phyloP scores from a whole-genome alignment of 306 rosid species.

The Amphicarpaea edgeworthii region DNA sequence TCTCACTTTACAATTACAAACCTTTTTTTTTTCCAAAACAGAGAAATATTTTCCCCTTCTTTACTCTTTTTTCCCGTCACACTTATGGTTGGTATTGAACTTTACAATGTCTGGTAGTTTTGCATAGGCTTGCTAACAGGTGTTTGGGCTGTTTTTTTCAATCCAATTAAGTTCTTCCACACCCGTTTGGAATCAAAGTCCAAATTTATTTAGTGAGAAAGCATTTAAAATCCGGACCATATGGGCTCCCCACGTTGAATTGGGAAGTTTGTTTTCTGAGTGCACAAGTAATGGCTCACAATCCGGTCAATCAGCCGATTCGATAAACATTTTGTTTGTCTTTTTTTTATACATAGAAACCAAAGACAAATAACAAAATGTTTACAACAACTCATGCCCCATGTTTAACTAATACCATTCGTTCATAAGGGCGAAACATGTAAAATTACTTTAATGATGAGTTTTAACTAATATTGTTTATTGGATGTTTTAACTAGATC shows the following conservation, averaged over 20 bases:
- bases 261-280: neutral
- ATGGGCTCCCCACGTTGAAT: neutral
- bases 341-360: no score
- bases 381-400: no score
- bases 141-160: neutral
- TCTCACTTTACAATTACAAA: neutral
- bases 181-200: neutral
- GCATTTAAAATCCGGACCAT: neutral
- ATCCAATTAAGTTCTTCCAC: neutral
- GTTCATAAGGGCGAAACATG: no score
- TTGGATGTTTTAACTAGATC: no score
- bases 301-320: neutral
- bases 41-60: neutral
- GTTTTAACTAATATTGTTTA: no score
- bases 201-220: neutral
- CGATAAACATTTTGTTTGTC: no score
- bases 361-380: no score
- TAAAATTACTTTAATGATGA: no score
- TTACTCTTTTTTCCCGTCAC: neutral
- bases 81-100: constrained; percentile 5
- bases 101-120: neutral
- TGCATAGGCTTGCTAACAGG: neutral
- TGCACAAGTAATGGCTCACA: neutral
- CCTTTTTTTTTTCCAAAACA: neutral
- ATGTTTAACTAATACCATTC: no score